phyloP scores from a whole-genome alignment of 179 eudicot species.

The Corrigiola litoralis region DNA sequence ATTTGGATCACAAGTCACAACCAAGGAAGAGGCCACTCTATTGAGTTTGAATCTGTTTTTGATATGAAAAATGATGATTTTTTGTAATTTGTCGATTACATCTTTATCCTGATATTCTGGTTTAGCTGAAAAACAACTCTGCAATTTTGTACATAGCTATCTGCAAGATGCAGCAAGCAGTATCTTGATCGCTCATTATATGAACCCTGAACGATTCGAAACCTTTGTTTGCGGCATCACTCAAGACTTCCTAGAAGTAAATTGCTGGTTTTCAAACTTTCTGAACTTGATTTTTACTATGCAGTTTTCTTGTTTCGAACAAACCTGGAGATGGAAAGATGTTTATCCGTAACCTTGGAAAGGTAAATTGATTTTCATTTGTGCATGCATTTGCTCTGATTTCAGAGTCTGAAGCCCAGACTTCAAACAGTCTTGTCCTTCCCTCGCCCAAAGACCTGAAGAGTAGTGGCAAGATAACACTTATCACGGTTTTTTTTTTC shows the following conservation, averaged over 20 bases:
- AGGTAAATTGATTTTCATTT: constrained; percentile 36
- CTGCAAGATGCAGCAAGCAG: no score
- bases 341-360: constrained; percentile 65
- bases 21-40: neutral
- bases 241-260: neutral
- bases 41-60: neutral
- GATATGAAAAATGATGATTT: no score
- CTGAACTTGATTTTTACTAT: constrained; percentile 9
- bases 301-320: constrained; percentile 55
- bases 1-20: neutral
- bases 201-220: neutral
- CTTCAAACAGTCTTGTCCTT: neutral
- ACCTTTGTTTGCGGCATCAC: neutral
- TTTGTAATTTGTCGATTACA: no score
- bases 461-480: neutral
- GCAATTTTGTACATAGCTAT: no score
- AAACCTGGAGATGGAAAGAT: constrained; percentile 67
- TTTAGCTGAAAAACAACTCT: no score
- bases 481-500: neutral
- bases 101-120: no score
- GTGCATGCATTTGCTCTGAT: neutral
- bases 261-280: neutral
- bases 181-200: no score
- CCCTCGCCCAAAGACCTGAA: neutral
- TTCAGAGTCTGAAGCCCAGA: neutral